Evolutionary conservation across 148 eudicot species (phyloP), one percentile per base, ranked within the genome.

Genomic region (Vaccinium myrtillus): DNA sequence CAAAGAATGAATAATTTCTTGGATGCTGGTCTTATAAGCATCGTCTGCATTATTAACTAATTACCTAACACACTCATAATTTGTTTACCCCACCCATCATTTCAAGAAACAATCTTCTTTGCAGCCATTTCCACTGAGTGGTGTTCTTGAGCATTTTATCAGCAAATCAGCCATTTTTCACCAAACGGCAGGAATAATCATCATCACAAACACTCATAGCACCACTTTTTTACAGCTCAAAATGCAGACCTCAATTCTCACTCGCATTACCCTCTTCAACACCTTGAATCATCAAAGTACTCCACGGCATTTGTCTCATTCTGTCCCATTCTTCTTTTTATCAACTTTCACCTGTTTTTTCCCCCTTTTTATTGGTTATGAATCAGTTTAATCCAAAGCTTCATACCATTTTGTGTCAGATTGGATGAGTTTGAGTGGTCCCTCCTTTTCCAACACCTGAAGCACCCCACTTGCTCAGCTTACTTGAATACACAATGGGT

Each of bases 401-500:
- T 53, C 80, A n/a, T 13, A n/a, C 55, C 54, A 10, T 21, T 76
- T 5, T 21, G 56, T n/a, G 56, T 76, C 19, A 16, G 50, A 39
- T 75, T 75, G 51, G 23, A 75, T 75, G 53, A 19, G 51, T 70
- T 36, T 19, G 25, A 48, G 55, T 48, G 55, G 79, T 49, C 30
- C 55, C 30, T 49, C 56, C 16, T n/a, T 76, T 13, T 9, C 16
- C 32, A 76, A 49, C 53, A 75, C 78, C 79, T n/a, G 79, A 76
- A 76, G 55, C 55, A 11, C 73, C 36, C 2, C 32, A 48, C 32
- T n/a, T 21, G 30, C 50, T 78, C 30, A 13, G 23, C 2, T 58
- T 79, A 30, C 4, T 19, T 55, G 50, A 55, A 54, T 39, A 49
- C 43, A 25, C 83, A 75, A 92, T 92, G 93, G 90, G 81, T 43